Evolutionary conservation across 495 filamentous ascomycete genomes (phyloP).

Genomic region (Pyronema omphalodes): DNA sequence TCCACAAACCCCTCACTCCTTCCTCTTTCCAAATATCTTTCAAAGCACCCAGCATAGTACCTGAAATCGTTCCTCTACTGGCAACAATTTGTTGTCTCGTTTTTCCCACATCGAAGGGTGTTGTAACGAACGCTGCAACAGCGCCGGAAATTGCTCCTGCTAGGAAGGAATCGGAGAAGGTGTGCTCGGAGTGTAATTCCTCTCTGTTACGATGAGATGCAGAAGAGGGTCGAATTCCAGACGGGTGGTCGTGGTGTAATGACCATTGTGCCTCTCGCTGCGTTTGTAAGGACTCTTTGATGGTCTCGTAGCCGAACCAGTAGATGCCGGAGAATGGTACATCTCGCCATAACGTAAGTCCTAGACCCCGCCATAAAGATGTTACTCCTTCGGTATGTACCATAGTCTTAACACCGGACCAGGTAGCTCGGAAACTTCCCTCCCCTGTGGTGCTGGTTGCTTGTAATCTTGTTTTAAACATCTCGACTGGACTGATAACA

Average conservation of each 20-base stretch:
- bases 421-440: conserved; percentile 51
- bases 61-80: conserved; percentile 25
- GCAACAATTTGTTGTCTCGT: conserved; percentile 72
- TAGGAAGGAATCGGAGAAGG: conserved; percentile 74
- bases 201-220: conserved; percentile 1
- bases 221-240: conserved; percentile 20
- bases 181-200: conserved; percentile 38
- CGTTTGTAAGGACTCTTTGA: conserved; percentile 22
- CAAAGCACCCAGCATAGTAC: conserved; percentile 54
- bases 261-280: conserved; percentile 11
- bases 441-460: conserved; percentile 37
- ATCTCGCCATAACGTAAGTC: conserved; percentile 86
- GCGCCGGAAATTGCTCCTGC: conserved; percentile 69
- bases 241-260: conserved; percentile 6
- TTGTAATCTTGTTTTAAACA: conserved; percentile 85
- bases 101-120: conserved; percentile 94
- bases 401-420: conserved; percentile 61
- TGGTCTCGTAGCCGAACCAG: conserved; percentile 90
- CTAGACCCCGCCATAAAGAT: conserved; percentile 83
- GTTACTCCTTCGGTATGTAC: conserved; percentile 53
- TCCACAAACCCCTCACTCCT: conserved; percentile 64
- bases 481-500: conserved; percentile 77
- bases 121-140: conserved; percentile 74
- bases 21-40: conserved; percentile 76
- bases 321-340: conserved; percentile 94